These are phyloP conservation scores for Russula sp. DNA, from an alignment of 768 basidiomycete species.

Conservation along the genomic window DNA sequence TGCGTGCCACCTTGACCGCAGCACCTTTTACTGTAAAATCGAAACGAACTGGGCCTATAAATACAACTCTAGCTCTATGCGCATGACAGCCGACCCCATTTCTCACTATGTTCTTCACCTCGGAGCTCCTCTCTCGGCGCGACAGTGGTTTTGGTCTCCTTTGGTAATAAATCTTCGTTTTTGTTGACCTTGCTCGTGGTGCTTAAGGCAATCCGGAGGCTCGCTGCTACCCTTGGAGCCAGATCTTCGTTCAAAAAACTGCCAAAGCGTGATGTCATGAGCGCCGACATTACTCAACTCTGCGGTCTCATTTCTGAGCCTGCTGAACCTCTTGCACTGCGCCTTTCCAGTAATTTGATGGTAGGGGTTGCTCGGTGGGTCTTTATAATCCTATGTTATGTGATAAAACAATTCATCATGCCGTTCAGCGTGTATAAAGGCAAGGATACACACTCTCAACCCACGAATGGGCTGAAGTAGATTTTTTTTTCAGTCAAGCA, in stretches of 20 bases:
- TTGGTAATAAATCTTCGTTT: slow-evolving; percentile 41
- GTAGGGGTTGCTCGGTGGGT: slow-evolving; percentile 81
- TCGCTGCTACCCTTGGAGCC: slow-evolving; percentile 84
- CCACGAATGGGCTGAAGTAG: background rate
- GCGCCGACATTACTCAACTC: slow-evolving; percentile 73
- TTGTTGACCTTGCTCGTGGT: background rate
- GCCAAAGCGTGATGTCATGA: slow-evolving; percentile 74
- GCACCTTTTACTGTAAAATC: background rate
- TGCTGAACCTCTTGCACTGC: slow-evolving; percentile 76
- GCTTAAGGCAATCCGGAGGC: slow-evolving; percentile 40
- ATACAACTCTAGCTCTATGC: background rate
- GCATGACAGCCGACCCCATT: background rate
- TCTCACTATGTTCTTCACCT: slow-evolving; percentile 72
- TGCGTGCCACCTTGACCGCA: background rate
- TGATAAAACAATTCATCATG: background rate
- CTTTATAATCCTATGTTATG: background rate
- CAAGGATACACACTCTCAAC: slow-evolving; percentile 17
- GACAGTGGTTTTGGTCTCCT: slow-evolving; percentile 88
- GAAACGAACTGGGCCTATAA: background rate
- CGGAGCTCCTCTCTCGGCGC: slow-evolving; percentile 69
- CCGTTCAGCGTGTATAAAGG: slow-evolving; percentile 42
- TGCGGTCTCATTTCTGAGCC: slow-evolving; percentile 78
- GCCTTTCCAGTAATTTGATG: slow-evolving; percentile 83
- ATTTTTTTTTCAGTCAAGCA: slow-evolving; percentile 54
- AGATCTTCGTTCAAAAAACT: slow-evolving; percentile 82